Base-by-base conservation (phyloP, 2,329 filamentous ascomycete genomes). In the Fusarium sp. region DNA sequence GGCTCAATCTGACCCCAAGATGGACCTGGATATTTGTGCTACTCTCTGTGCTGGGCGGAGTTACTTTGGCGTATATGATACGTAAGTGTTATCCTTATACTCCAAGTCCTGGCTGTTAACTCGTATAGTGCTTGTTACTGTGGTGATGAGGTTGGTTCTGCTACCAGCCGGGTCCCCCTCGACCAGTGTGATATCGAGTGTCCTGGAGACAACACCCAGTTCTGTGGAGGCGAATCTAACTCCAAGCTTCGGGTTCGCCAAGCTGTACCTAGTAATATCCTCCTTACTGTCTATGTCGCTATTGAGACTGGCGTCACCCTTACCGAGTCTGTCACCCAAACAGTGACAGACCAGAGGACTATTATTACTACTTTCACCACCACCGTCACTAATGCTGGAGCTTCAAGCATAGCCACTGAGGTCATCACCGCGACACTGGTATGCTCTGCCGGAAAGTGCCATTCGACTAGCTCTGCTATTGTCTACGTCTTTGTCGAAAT, bases 401-500 rank as follows among this genome's bases (percentile, higher is more conserved):
- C 66, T n/a, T 45, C 44, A 58, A 51, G 70, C 70, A 36, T 36
- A 36, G 34, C 34, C 0, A 36, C 34, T 0, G 34, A 36, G 34
- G 34, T 18, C 12, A 60, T 68, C 50, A 77, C 72, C 15, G 67
- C 75, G 15, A 62, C 68, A 54, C 66, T 57, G 39, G 52, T 62
- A 42, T 76, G 74, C 74, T 42, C 39, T 72, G 56, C 52, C 22
- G 66, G 74, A 17, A 34, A 59, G 30, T 76, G 73, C 63, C 52
- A 58, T 47, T 62, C 62, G 12, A 54, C 45, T 32, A 57, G 42
- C 20, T 42, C 41, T 17, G 41, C 39, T 38, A 9, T 18, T 14
- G 55, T 75, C 57, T 74, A 69, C 60, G 48, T 75, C 62, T 77
- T 77, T 65, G 63, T 69, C 38, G 47, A 69, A 20, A 69, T 54